A percentile compares a stretch with the other conserved stretches of the same genome.
These are phyloP conservation scores for Vitis labrusca DNA, from an alignment of 164 flowering plant genomes.

Conservation along the genomic window DNA sequence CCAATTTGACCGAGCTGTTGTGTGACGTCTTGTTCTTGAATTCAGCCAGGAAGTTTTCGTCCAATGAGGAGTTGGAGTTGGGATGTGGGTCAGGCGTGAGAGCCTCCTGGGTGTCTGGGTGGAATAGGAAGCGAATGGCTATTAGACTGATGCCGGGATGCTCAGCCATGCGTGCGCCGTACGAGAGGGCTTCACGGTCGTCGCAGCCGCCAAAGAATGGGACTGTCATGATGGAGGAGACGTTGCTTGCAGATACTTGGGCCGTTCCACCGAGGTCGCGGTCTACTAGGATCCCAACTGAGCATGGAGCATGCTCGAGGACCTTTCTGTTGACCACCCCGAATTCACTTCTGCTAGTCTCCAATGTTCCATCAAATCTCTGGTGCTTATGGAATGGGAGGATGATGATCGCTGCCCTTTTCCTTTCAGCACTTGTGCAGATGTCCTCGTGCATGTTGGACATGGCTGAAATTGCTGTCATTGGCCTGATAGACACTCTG, in stretches of 20 bases:
- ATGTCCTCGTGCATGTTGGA: constrained; percentile 40
- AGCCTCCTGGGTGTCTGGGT: too few relatives aligned
- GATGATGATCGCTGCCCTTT: constrained; percentile 36
- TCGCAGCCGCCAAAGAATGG: constrained; percentile 45
- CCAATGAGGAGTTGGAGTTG: not conserved
- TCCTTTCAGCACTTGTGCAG: constrained; percentile 29
- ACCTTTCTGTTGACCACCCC: constrained; percentile 32
- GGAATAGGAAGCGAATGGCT: constrained; percentile 12
- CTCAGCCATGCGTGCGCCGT: constrained; percentile 47
- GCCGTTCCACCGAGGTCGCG: constrained; percentile 45
- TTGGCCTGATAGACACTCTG: constrained; percentile 37
- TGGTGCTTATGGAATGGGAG: constrained; percentile 48
- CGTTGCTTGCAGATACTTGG: constrained; percentile 42
- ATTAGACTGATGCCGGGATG: constrained; percentile 41
- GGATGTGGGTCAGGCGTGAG: not conserved
- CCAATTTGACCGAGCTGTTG: constrained; percentile 24
- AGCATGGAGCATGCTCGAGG: constrained; percentile 44
- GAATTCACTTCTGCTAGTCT: constrained; percentile 24
- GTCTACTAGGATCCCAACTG: constrained; percentile 46
- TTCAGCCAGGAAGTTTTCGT: constrained; percentile 13
- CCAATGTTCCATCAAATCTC: constrained; percentile 33
- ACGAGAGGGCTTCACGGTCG: constrained; percentile 46
- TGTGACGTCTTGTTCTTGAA: constrained; percentile 14
- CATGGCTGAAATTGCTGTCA: constrained; percentile 43
- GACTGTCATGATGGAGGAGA: constrained; percentile 16